Conservation (phyloP, 2,329 filamentous ascomycete species). For the Cytospora schulzeri region DNA sequence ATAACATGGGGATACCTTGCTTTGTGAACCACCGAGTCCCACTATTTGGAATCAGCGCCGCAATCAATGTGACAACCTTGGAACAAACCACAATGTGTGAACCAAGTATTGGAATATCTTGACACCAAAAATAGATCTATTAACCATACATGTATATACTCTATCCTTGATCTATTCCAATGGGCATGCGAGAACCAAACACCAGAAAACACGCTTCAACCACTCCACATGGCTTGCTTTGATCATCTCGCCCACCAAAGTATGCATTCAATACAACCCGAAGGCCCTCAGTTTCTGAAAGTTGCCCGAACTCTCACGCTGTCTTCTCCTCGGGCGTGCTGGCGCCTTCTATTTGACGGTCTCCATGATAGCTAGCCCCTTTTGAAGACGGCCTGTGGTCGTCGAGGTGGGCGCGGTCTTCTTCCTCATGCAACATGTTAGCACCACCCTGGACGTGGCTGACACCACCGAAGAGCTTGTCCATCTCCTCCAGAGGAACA, state of each 20-base stretch:
- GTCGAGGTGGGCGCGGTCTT: constrained; percentile 32
- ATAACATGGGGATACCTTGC: no score
- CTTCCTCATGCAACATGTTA: constrained; percentile 31
- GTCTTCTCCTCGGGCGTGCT: constrained; percentile 22
- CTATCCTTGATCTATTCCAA: no score
- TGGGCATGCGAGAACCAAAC: no score
- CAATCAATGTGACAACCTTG: no score
- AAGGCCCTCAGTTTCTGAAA: no score
- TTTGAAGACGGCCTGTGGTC: constrained; percentile 23
- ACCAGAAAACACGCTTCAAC: no score
- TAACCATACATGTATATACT: no score
- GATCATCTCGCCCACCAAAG: not conserved
- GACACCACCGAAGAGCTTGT: constrained; percentile 39
- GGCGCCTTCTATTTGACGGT: constrained; percentile 7
- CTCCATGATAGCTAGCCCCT: constrained; percentile 8
- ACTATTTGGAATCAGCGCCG: no score
- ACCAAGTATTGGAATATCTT: no score
- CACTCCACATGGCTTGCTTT: not conserved
- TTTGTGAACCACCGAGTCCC: no score
- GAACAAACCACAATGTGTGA: no score
- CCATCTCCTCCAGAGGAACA: constrained; percentile 40
- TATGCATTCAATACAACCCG: not conserved
- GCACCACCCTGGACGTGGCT: constrained; percentile 43
- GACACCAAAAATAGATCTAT: no score
- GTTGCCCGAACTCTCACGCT: not conserved